A percentile compares a stretch with the other conserved stretches of the same genome.
Conservation (phyloP, 169 alveolate species). For the Plasmodium relictum region DNA sequence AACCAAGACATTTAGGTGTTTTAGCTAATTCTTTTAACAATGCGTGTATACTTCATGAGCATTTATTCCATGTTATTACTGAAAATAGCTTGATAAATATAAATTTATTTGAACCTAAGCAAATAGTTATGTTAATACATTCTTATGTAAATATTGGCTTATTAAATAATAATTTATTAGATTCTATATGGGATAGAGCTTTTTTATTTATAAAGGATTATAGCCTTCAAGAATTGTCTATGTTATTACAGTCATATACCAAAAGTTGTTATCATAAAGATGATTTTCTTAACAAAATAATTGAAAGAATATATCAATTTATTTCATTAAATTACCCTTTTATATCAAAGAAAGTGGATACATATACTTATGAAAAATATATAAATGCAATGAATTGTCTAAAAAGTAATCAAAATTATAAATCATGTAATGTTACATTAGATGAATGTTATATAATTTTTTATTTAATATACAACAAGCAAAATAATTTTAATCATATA, state of each 20-base stretch:
- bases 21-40: conserved; percentile 63
- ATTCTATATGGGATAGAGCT: conserved; percentile 39
- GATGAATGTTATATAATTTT: conserved; percentile 5
- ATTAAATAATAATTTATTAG: conserved; percentile 28
- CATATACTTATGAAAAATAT: conserved; percentile 17
- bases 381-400: not conserved
- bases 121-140: conserved; percentile 69
- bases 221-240: conserved; percentile 58
- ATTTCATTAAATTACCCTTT: conserved; percentile 31
- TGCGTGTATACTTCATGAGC: conserved; percentile 62
- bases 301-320: conserved; percentile 13
- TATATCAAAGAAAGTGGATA: not conserved
- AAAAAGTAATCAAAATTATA: not conserved
- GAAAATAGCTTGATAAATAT: conserved; percentile 29
- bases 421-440: not conserved
- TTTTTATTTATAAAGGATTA: conserved; percentile 28
- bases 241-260: conserved; percentile 70
- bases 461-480: conserved; percentile 13
- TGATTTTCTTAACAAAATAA: conserved; percentile 15
- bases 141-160: conserved; percentile 67
- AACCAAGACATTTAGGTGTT: conserved; percentile 71
- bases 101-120: conserved; percentile 58
- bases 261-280: conserved; percentile 60
- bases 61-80: conserved; percentile 48
- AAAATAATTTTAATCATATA: not conserved